Conservation (phyloP, 345 rosid species). For the Eucalyptus pauciflora region DNA sequence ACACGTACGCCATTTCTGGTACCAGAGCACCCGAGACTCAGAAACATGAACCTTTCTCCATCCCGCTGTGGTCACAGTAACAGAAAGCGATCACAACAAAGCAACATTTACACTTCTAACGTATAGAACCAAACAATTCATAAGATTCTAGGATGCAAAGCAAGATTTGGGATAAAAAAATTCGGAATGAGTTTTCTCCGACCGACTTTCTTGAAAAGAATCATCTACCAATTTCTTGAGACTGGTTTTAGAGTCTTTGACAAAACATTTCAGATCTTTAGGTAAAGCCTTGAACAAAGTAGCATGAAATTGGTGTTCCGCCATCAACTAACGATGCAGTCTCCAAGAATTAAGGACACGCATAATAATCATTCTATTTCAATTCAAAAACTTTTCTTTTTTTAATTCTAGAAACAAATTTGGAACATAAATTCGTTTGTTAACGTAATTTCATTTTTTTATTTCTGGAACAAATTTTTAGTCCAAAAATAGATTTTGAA, state of each 20-base stretch:
- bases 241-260: neutral
- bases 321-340: neutral
- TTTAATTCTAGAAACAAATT: no score
- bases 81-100: neutral
- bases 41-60: neutral
- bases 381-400: no score
- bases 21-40: constrained; percentile 26
- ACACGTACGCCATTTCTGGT: constrained; percentile 64
- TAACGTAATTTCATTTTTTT: no score
- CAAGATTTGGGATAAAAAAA: neutral
- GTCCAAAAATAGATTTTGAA: no score
- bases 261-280: neutral
- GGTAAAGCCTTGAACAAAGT: neutral
- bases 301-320: neutral
- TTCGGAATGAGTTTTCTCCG: neutral
- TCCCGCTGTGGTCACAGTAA: neutral
- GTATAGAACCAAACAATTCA: neutral
- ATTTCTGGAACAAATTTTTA: accelerated
- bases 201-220: neutral
- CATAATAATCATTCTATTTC: no score
- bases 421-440: no score
- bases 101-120: neutral
- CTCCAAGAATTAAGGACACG: no score
- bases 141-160: neutral
- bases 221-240: neutral